Percentiles rank a stretch among this genome's conserved stretches.
These are phyloP conservation scores for Entelexis paramagnoliae DNA, from an alignment of 1,139 yeast species.

Conservation along the genomic window DNA sequence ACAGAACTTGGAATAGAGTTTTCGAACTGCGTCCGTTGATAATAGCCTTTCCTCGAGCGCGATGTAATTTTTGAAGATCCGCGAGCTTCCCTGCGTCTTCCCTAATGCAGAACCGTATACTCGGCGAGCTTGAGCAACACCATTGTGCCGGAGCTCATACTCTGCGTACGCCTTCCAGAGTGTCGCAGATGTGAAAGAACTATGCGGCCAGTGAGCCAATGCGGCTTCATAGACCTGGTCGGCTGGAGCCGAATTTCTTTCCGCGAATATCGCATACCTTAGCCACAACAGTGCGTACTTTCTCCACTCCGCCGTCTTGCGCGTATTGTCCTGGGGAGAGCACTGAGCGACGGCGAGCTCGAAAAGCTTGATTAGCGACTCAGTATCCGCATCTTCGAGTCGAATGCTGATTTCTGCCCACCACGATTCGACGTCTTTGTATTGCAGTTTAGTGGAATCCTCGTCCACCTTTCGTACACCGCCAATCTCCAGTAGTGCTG, in stretches of 20 bases:
- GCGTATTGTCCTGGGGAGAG: not conserved
- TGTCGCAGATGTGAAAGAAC: constrained; percentile 53
- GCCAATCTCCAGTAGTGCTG: not conserved
- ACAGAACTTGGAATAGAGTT: constrained; percentile 56
- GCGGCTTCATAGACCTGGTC: constrained; percentile 14
- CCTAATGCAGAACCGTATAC: constrained; percentile 69
- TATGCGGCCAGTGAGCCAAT: constrained; percentile 8
- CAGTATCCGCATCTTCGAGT: not conserved
- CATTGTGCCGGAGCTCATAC: constrained; percentile 58
- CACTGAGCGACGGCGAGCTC: constrained; percentile 3
- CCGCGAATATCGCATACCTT: constrained; percentile 12
- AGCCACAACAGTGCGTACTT: constrained; percentile 18
- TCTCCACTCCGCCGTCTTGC: constrained; percentile 12
- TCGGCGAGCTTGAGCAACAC: constrained; percentile 49
- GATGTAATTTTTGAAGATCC: constrained; percentile 55
- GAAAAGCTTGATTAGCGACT: not conserved
- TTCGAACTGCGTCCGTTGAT: constrained; percentile 57
- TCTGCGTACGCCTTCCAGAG: constrained; percentile 64
- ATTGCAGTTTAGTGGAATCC: not conserved
- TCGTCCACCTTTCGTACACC: not conserved
- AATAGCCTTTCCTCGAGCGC: constrained; percentile 38
- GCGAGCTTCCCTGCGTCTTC: constrained; percentile 38
- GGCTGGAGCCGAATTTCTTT: not conserved
- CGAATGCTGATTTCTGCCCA: constrained; percentile 11
- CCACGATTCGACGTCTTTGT: constrained; percentile 13